These are phyloP conservation scores for Boletus huronensis DNA, from an alignment of 768 basidiomycete species.

Conservation along the genomic window DNA sequence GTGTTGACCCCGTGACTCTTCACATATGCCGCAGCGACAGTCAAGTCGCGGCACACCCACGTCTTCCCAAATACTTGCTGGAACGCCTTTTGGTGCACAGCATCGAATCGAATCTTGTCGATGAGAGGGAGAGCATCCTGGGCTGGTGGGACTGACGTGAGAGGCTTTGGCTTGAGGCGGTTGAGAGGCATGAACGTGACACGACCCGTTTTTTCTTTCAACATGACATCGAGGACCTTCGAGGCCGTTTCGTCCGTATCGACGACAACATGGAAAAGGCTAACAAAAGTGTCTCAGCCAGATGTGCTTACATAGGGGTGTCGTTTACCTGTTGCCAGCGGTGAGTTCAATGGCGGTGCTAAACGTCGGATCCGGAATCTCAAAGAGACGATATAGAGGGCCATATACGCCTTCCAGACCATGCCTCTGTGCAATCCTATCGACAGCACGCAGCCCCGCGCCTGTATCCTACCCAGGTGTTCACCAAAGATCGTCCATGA, in stretches of 20 bases:
- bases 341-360: constrained; percentile 93
- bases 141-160: constrained; percentile 54
- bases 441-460: constrained; percentile 80
- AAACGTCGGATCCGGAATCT: constrained; percentile 83
- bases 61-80: constrained; percentile 98
- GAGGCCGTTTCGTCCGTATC: constrained; percentile 94
- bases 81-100: constrained; percentile 73
- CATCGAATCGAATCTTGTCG: constrained; percentile 76
- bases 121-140: constrained; percentile 80
- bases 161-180: constrained; percentile 77
- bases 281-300: constrained; percentile 7
- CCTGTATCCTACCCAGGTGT: constrained; percentile 73
- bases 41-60: constrained; percentile 90
- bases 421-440: constrained; percentile 74
- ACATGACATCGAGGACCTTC: constrained; percentile 89
- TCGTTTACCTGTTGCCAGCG: constrained; percentile 81
- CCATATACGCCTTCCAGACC: constrained; percentile 85
- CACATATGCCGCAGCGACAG: constrained; percentile 90
- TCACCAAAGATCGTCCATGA: neutral
- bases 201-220: constrained; percentile 88
- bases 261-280: constrained; percentile 96
- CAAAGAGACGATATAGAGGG: constrained; percentile 90
- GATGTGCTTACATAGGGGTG: neutral
- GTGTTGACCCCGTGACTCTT: constrained; percentile 94
- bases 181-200: constrained; percentile 99